These are phyloP conservation scores for Aspergillus hiratsukae DNA, from an alignment of 2,329 filamentous ascomycete species.

Conservation along the genomic window DNA sequence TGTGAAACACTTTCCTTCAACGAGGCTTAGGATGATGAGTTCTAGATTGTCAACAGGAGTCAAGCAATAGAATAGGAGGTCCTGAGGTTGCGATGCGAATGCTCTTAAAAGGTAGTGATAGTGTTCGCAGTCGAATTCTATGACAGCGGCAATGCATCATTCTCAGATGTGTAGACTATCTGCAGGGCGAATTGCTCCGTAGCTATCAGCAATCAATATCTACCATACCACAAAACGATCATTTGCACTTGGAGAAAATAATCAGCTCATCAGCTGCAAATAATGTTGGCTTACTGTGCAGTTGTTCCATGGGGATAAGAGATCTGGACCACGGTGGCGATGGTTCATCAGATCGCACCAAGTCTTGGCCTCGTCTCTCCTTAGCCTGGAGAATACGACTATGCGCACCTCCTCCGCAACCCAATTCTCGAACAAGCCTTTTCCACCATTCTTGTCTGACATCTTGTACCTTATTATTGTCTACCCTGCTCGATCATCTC, in stretches of 20 bases:
- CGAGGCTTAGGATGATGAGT: background rate
- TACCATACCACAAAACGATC: background rate
- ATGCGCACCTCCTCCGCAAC: background rate
- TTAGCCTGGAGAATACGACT: background rate
- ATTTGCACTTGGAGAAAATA: background rate
- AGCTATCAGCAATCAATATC: background rate
- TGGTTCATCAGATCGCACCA: background rate
- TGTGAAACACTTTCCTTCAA: background rate
- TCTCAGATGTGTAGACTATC: background rate
- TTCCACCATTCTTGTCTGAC: background rate
- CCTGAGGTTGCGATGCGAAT: background rate
- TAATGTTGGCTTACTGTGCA: background rate
- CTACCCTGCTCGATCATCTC: background rate
- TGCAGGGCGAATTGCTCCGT: background rate
- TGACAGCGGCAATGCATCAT: background rate
- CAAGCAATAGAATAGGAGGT: background rate
- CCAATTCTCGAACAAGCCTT: background rate
- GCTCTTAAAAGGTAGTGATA: background rate
- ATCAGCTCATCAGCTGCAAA: background rate
- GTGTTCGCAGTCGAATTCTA: background rate
- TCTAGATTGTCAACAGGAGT: background rate
- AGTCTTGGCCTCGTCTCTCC: background rate
- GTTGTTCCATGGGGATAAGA: constrained; percentile 11
- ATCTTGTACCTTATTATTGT: background rate
- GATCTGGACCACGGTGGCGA: background rate